These are phyloP conservation scores for Dryas integrifolia DNA, from an alignment of 331 rosid species.

Conservation along the genomic window DNA sequence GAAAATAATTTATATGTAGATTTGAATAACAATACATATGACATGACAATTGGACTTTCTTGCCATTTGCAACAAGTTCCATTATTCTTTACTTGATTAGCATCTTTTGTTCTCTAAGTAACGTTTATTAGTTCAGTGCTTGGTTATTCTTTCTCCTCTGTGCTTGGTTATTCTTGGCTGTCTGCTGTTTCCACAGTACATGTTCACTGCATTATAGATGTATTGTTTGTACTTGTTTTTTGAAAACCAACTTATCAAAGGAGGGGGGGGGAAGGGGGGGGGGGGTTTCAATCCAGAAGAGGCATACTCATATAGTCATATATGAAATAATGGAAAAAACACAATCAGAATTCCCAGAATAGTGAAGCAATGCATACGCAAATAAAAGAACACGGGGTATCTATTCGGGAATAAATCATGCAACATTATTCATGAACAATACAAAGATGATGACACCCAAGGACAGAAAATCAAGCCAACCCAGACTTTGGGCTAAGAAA, in stretches of 20 bases:
- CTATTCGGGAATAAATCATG: conserved; percentile 61
- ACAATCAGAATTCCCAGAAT: conserved; percentile 22
- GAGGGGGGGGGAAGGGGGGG: background rate
- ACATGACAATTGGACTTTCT: no score
- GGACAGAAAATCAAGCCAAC: conserved; percentile 63
- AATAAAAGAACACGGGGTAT: conserved; percentile 38
- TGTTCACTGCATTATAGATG: background rate
- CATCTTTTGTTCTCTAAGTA: no score
- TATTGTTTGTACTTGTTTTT: background rate
- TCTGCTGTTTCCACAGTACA: background rate
- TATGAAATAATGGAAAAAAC: background rate
- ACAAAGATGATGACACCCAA: conserved; percentile 60
- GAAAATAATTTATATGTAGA: no score
- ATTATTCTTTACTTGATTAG: no score
- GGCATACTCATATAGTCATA: conserved; percentile 9
- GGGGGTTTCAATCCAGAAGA: background rate
- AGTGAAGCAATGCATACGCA: conserved; percentile 19
- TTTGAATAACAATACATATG: no score
- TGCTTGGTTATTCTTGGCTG: background rate
- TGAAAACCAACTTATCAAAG: background rate
- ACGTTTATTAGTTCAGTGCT: no score
- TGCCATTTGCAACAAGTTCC: no score
- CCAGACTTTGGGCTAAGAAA: conserved; percentile 56
- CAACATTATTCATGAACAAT: conserved; percentile 78
- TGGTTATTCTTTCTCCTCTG: background rate